Conservation (phyloP, 2,329 filamentous ascomycete species). For the Xylariaceae sp. region DNA sequence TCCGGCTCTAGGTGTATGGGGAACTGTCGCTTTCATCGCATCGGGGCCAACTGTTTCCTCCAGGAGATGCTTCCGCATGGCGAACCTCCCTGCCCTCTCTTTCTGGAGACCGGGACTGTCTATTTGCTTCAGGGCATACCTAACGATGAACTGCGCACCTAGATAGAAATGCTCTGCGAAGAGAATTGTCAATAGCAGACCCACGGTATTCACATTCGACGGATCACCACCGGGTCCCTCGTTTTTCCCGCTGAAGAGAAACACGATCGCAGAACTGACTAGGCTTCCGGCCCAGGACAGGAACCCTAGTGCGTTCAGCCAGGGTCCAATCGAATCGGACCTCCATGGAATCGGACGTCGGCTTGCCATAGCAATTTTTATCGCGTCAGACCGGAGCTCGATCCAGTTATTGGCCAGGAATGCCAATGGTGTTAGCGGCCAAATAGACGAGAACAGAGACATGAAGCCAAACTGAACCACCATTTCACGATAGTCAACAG, state of each 20-base stretch:
- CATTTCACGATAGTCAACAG: conserved; percentile 89
- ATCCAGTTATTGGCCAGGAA: conserved; percentile 97
- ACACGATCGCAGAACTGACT: conserved; percentile 82
- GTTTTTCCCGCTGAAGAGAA: conserved; percentile 72
- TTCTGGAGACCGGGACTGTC: conserved; percentile 84
- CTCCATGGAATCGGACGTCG: conserved; percentile 86
- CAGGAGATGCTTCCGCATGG: conserved; percentile 74
- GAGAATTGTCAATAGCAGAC: conserved; percentile 74
- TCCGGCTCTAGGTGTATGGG: conserved; percentile 46
- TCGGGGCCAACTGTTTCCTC: conserved; percentile 65
- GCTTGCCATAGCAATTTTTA: conserved; percentile 89
- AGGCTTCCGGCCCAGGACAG: conserved; percentile 91
- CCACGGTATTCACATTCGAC: conserved; percentile 71
- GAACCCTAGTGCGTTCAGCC: conserved; percentile 80
- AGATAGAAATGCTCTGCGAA: conserved; percentile 88
- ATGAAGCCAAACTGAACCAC: conserved; percentile 81
- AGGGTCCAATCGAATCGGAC: conserved; percentile 90
- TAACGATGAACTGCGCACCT: conserved; percentile 67
- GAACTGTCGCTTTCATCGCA: conserved; percentile 45
- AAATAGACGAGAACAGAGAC: conserved; percentile 85
- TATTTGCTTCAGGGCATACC: conserved; percentile 69
- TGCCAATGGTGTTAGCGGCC: conserved; percentile 85
- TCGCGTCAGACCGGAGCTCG: conserved; percentile 84
- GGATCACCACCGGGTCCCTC: conserved; percentile 63
- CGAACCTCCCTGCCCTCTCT: conserved; percentile 75